phyloP scores from a whole-genome alignment of 1,139 yeast species.

The Protomyces pachydermus region DNA sequence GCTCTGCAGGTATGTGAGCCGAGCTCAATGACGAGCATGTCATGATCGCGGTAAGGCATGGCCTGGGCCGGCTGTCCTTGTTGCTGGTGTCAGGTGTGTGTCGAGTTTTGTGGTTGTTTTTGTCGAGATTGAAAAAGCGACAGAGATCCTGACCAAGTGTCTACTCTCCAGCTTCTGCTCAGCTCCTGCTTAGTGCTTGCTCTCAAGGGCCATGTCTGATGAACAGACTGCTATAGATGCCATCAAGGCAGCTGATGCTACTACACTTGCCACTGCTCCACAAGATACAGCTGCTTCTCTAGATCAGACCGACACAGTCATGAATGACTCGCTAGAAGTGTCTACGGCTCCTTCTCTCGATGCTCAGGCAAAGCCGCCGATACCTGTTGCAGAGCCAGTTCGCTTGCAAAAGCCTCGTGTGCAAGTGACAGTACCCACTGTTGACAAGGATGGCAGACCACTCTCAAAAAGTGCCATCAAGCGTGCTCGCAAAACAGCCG shows the following conservation, averaged over 20 bases:
- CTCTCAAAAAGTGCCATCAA: constrained; percentile 18
- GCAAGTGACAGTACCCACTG: not conserved
- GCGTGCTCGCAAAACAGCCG: not conserved
- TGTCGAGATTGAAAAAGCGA: not conserved
- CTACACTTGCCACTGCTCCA: not conserved
- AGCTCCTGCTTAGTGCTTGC: not conserved
- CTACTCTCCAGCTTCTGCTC: too few species aligned
- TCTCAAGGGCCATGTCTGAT: not conserved
- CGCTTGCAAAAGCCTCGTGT: not conserved
- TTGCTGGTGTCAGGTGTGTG: not conserved
- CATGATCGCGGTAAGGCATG: constrained; percentile 25
- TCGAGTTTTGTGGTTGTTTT: not conserved
- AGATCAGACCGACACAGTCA: too few species aligned
- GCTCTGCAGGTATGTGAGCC: constrained; percentile 29
- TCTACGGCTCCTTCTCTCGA: not conserved
- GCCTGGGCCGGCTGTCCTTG: too few species aligned
- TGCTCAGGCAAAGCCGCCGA: not conserved
- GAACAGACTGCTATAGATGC: not conserved
- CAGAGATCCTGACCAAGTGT: not conserved
- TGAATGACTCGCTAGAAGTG: too few species aligned
- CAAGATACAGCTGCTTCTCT: too few species aligned
- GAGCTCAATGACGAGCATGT: constrained; percentile 29
- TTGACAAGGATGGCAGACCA: not conserved
- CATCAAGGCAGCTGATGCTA: not conserved
- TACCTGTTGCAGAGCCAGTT: not conserved